Base-by-base conservation (phyloP, 352 stramenopile genomes). In the Plasmopara halstedii region DNA sequence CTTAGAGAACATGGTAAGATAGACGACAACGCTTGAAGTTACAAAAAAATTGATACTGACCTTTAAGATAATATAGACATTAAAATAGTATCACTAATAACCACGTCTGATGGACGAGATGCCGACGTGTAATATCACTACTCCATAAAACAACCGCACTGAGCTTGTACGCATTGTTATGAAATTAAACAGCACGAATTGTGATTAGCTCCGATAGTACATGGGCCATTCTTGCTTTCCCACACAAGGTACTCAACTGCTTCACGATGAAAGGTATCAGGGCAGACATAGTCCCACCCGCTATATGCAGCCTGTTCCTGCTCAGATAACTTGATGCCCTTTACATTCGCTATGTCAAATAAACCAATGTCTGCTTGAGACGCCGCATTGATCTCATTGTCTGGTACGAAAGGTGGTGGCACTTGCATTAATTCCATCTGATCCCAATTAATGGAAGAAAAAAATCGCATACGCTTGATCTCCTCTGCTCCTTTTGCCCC, bases 341-440 rank as follows among this genome's bases (percentile, higher is more conserved):
- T 86, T 10, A 88, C 69, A 22, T 54, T 47, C 7, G 79, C 68
- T 19, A 85, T 85, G 40, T 88, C 77, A 43, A 91, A 91, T 18
- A 61, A 83, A 8, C 81, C 76, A 33, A 93, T 93, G 53, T 85
- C 75, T 13, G 72, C 71, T 50, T 92, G 80, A 0, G 75, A 87
- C 20, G 77, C 79, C 9, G 81, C 81, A 46, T 93, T 93, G 59
- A 93, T 90, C 51, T 88, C 79, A 37, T 85, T 84, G 36, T 88
- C 73, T 2, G 81, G 81, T 27, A 90, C 76, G 37, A 90, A 90
- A 13, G 78, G 78, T 7, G 81, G 78, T 14, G 62, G 42, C 11
- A 90, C 44, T 11, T 66, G 62, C 68, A 87, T 79, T 45, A 57
- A 67, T 53, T 89, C 75, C 53, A 94, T 83, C 42, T 68, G 53